Base-by-base conservation (phyloP, 345 rosid species). In the Cardiospermum halicacabum region DNA sequence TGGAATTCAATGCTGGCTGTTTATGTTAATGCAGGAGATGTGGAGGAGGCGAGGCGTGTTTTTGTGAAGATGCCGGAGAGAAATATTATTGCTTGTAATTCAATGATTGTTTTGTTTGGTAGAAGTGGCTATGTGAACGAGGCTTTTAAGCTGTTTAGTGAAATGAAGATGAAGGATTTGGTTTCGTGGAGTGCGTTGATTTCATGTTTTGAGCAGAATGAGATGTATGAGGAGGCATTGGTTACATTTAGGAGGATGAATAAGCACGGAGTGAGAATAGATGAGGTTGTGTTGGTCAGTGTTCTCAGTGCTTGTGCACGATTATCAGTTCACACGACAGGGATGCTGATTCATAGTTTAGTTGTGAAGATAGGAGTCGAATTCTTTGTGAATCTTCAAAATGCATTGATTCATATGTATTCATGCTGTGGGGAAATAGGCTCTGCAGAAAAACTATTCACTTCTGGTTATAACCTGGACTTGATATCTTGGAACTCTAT, bases 1-100 rank as follows among this genome's bases (percentile, higher is more conserved):
- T 85, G 89, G 89, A 85, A 82, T 62, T 78, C 89, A 26, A 75
- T 85, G 6, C 31, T 85, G 72, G 85, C 85, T 0, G 89, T 83
- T 12, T 82, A 78, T 76, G 76, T 82, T 68, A 74, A 60, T 31
- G 30, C 18, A 11, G 83, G 75, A 31, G 53, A 80, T 59, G 67
- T 78, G n/a, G 80, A 76, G 39, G 77, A 78, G 67, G 89, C 89
- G 0, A 74, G 53, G 53, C 63, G 10, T 62, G 45, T 85, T 19
- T 85, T 72, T 60, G 64, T 53, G 18, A 57, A 53, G 60, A 85
- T 85, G 89, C 81, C 82, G 7, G 69, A 68, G 53, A 76, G 75
- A 80, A 82, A 75, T 21, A 37, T 69, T 15, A 80, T 82, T 7
- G 82, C 90, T 54, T 80, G 87, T 7, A 85, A 82, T 65, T 85